Evolutionary conservation across 2,329 filamentous ascomycete species (phyloP), one percentile per base, ranked within the genome.

Genomic region (Apiospora malaysiana): DNA sequence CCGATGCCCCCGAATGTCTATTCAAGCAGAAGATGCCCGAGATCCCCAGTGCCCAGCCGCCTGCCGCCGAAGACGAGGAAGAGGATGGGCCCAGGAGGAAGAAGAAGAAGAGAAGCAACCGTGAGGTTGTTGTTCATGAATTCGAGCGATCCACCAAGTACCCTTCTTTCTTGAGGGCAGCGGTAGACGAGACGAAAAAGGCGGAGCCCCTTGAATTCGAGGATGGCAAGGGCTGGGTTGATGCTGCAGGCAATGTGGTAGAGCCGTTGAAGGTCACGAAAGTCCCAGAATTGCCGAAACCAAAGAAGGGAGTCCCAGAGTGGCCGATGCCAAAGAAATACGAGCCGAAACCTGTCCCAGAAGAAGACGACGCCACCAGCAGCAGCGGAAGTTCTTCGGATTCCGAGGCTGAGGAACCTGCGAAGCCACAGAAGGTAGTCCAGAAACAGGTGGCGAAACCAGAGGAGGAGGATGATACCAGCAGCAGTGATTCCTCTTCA

Each of bases 141-240:
- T 98, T 98, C 78, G 89, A 92, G 76, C 94, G 94, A 79, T 94
- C 92, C 9, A 90, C 89, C 47, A 95, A 94, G 76, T 92, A 94
- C 74, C 93, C 94, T 0, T 92, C 89, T 5, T 98, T 97, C 78
- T 81, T 98, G 71, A 94, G 93, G 79, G 84, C 86, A 7, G 85
- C 79, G 56, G 81, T 83, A 6, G 45, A 37, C 14, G 79, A 83
- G 1, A 82, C 81, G 1, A 82, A 82, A 1, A 81, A 80, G 12
- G 79, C 81, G 21, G 85, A 86, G 66, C 79, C 84, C n/a, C 81
- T 85, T 2, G 90, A 92, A 70, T 98, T 92, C 79, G 88, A 96
- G 51, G 92, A 97, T 69, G 94, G 92, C 27, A 91, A 93, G 77
- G 95, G 95, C 1, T 98, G 96, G 95, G 88, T 97, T 0, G 92